Conservation (phyloP, 2,329 filamentous ascomycete genomes). For the Exserohilum rostratum region DNA sequence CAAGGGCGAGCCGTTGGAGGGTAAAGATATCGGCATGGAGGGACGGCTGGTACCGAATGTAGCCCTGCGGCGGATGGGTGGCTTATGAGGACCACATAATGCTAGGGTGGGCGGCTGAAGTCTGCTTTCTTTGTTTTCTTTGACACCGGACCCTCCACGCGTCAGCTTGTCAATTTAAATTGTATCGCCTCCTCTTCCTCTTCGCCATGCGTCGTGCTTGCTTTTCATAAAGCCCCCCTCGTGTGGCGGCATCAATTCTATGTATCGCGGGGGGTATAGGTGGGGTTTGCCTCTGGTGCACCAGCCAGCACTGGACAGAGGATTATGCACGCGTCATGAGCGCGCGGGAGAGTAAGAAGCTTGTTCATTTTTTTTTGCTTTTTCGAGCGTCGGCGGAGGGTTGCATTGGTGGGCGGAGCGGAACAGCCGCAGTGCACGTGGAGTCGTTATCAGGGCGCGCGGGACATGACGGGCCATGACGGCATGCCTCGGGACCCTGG, state of each 20-base stretch:
- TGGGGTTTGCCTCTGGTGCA: background rate
- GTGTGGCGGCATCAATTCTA: background rate
- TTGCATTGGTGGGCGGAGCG: background rate
- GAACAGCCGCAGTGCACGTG: conserved; percentile 19
- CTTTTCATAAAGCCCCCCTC: conserved; percentile 41
- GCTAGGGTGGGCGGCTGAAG: background rate
- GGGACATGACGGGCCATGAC: conserved; percentile 12
- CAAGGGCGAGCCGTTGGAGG: conserved; percentile 51
- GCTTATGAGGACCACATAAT: conserved; percentile 15
- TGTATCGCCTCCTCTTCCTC: no score
- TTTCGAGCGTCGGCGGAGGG: background rate
- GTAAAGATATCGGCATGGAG: conserved; percentile 47
- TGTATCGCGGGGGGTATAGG: no score
- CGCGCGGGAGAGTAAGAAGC: no score
- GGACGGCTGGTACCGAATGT: conserved; percentile 50
- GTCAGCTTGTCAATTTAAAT: no score
- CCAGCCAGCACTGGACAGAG: background rate
- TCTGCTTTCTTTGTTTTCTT: background rate
- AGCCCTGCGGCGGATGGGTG: conserved; percentile 50
- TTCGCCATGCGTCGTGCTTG: conserved; percentile 51
- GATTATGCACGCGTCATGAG: no score
- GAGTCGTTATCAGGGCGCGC: conserved; percentile 18
- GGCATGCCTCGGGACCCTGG: conserved; percentile 21
- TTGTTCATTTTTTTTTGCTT: no score
- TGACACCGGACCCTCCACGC: no score